These are phyloP conservation scores for Talaromyces albobiverticillius DNA, from an alignment of 2,329 filamentous ascomycete species.

Conservation along the genomic window DNA sequence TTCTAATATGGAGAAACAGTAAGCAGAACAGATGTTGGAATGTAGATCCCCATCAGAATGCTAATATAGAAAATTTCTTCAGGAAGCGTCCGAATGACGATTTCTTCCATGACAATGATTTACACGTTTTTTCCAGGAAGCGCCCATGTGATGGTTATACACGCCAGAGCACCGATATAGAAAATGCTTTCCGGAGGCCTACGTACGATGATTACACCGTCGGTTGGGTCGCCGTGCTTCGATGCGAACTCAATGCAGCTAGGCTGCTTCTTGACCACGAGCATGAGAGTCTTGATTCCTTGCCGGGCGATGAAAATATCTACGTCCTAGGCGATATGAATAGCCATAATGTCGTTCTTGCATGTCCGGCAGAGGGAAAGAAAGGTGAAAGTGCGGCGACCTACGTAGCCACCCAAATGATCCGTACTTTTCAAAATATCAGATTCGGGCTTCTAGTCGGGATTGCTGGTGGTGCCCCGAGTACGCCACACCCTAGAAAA, in stretches of 20 bases:
- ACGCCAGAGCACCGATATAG: no score
- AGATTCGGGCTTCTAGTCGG: slow-evolving; percentile 17
- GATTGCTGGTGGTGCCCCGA: slow-evolving; percentile 17
- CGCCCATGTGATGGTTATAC: no score
- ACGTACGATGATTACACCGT: slow-evolving; percentile 21
- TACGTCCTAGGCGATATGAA: slow-evolving; percentile 15
- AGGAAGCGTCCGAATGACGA: no score
- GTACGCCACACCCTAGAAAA: neutral
- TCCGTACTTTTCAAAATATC: slow-evolving; percentile 13
- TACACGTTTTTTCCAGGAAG: no score
- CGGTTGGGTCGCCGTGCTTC: slow-evolving; percentile 26
- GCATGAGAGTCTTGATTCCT: slow-evolving; percentile 7
- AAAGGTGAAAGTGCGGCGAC: slow-evolving; percentile 14
- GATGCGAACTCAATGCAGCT: slow-evolving; percentile 24
- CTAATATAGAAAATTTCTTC: no score
- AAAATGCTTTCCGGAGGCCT: neutral
- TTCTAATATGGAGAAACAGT: no score
- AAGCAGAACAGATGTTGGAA: no score
- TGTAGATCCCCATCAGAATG: no score
- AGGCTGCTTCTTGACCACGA: slow-evolving; percentile 21
- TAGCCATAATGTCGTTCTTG: slow-evolving; percentile 17
- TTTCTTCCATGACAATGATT: no score
- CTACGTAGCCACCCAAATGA: slow-evolving; percentile 15
- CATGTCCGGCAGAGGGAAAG: neutral
- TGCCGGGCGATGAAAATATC: slow-evolving; percentile 10